Evolutionary conservation across 2,329 filamentous ascomycete species (phyloP).

Genomic region (Colletotrichum tropicicola): DNA sequence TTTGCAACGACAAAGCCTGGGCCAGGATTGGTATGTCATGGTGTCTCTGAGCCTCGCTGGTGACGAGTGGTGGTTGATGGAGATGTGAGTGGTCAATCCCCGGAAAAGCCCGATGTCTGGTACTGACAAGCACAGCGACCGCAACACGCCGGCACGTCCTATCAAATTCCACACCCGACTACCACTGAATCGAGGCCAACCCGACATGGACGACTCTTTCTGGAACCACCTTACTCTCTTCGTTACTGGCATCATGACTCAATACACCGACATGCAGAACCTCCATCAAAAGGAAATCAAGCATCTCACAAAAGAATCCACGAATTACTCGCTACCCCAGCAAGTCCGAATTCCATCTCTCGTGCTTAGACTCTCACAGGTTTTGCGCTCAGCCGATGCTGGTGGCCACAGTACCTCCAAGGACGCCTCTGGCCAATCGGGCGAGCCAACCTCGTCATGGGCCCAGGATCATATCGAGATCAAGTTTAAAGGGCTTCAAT

Average conservation of each 20-base stretch:
- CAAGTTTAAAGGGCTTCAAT: slow-evolving; percentile 59
- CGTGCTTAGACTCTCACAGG: slow-evolving; percentile 57
- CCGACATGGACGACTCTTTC: slow-evolving; percentile 57
- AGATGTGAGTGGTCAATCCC: slow-evolving; percentile 57
- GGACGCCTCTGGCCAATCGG: slow-evolving; percentile 33
- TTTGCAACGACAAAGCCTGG: slow-evolving; percentile 79
- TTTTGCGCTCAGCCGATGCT: slow-evolving; percentile 31
- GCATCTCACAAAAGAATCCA: slow-evolving; percentile 43
- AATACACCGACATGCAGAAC: slow-evolving; percentile 57
- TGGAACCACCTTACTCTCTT: slow-evolving; percentile 62
- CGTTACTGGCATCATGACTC: slow-evolving; percentile 59
- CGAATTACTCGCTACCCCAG: slow-evolving; percentile 49
- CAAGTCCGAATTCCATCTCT: slow-evolving; percentile 58
- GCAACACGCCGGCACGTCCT: slow-evolving; percentile 35
- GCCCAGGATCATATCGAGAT: slow-evolving; percentile 67
- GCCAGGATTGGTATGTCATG: slow-evolving; percentile 75
- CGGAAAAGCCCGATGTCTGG: too few relatives aligned
- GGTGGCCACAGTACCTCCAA: background rate
- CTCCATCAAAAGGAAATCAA: slow-evolving; percentile 55
- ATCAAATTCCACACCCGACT: slow-evolving; percentile 40
- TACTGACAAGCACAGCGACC: slow-evolving; percentile 35
- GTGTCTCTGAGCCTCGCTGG: slow-evolving; percentile 76
- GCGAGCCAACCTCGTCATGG: slow-evolving; percentile 52
- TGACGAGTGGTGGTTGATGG: slow-evolving; percentile 82
- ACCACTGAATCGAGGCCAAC: slow-evolving; percentile 52